These are phyloP conservation scores for Pyrus pyrifolia DNA, from an alignment of 306 rosid species.

Conservation along the genomic window DNA sequence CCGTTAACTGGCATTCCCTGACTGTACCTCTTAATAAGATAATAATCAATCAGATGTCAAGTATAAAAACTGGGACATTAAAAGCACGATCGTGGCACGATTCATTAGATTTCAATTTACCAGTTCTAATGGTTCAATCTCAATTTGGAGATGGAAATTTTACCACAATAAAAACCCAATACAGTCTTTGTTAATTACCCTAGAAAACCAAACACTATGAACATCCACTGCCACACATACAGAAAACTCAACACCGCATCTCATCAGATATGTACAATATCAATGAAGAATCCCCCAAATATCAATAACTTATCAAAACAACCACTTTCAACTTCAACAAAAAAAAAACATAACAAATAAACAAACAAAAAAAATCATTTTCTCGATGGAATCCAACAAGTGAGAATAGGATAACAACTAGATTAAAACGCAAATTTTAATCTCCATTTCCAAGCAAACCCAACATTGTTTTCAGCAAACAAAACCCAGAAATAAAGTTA, in stretches of 20 bases:
- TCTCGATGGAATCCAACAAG: neutral
- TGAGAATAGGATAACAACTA: neutral
- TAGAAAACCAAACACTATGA: neutral
- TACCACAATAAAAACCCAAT: neutral
- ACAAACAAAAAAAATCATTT: neutral
- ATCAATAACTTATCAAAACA: neutral
- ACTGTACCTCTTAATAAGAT: neutral
- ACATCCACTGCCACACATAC: neutral
- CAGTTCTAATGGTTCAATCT: neutral
- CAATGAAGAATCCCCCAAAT: neutral
- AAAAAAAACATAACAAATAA: neutral
- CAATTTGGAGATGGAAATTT: neutral
- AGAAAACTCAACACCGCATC: neutral
- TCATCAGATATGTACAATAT: neutral
- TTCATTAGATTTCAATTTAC: neutral
- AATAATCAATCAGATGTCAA: neutral
- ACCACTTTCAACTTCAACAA: neutral
- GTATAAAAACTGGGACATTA: neutral
- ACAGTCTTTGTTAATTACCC: neutral
- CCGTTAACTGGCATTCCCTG: neutral
- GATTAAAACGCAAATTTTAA: neutral
- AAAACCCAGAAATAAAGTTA: neutral
- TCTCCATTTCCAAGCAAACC: neutral
- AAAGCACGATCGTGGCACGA: neutral
- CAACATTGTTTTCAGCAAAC: neutral